Evolutionary conservation across 352 stramenopile genomes (phyloP).

Genomic region (Phytophthora crassamura): DNA sequence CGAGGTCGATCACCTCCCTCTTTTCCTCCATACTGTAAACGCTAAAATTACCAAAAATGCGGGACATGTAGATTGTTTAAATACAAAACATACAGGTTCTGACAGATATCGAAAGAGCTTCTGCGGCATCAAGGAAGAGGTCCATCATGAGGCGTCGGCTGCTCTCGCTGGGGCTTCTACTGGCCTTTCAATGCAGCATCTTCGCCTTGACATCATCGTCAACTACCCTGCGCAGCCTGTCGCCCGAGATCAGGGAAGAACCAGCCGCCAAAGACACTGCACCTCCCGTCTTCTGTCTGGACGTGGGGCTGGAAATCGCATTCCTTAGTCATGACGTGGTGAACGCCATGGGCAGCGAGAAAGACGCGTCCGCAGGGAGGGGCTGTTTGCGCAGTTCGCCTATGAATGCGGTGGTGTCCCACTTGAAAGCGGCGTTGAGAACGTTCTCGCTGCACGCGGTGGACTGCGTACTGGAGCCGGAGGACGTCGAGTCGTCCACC

Average conservation of each 20-base stretch:
- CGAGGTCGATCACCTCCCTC: conserved; percentile 14
- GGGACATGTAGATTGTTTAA: no score
- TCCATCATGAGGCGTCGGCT: conserved; percentile 11
- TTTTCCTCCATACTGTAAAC: conserved; percentile 7
- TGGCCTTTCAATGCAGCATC: not conserved
- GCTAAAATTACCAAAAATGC: no score
- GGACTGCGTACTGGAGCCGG: conserved; percentile 49
- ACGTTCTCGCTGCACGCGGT: conserved; percentile 47
- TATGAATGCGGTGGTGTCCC: conserved; percentile 41
- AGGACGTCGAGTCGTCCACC: conserved; percentile 35
- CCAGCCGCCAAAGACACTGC: conserved; percentile 9
- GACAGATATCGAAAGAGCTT: no score
- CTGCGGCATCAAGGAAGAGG: no score
- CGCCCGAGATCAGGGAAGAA: conserved; percentile 1
- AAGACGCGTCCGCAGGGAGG: conserved; percentile 8
- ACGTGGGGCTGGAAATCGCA: conserved; percentile 53
- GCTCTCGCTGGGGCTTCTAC: conserved; percentile 3
- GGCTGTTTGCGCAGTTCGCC: conserved; percentile 46
- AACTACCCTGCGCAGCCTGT: conserved; percentile 7
- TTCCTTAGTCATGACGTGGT: conserved; percentile 41
- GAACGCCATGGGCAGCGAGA: conserved; percentile 24
- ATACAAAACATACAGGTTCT: no score
- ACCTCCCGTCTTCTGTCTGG: conserved; percentile 47
- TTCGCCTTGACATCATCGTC: not conserved
- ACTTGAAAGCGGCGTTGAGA: conserved; percentile 45